These are phyloP conservation scores for Blastobotrys persicus DNA, from an alignment of 1,139 yeast species.

Conservation along the genomic window DNA sequence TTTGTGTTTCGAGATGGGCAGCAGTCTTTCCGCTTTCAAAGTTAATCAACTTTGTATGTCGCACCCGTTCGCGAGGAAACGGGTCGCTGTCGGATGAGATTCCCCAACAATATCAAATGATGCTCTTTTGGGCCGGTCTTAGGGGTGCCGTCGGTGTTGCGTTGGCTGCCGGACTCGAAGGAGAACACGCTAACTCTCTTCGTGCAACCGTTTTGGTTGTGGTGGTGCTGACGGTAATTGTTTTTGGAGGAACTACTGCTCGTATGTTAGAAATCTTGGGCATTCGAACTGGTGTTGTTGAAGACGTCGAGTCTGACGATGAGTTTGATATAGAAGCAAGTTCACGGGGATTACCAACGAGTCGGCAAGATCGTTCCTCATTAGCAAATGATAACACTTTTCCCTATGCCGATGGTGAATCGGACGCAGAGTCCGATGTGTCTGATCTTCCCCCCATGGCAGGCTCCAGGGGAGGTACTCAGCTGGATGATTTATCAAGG, in stretches of 20 bases:
- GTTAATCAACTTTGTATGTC: constrained; percentile 74
- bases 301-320: constrained; percentile 81
- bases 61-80: constrained; percentile 29
- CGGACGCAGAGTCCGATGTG: constrained; percentile 31
- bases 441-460: constrained; percentile 37
- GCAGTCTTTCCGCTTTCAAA: constrained; percentile 94
- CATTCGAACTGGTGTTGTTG: constrained; percentile 86
- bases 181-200: constrained; percentile 85
- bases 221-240: constrained; percentile 91
- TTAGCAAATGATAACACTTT: background rate
- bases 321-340: constrained; percentile 92
- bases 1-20: constrained; percentile 95
- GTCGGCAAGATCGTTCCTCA: constrained; percentile 1
- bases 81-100: constrained; percentile 77
- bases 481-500: constrained; percentile 21
- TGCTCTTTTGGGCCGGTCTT: constrained; percentile 99
- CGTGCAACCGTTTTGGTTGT: constrained; percentile 95
- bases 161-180: constrained; percentile 94
- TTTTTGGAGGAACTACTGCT: constrained; percentile 98
- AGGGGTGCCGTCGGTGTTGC: constrained; percentile 99
- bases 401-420: constrained; percentile 21
- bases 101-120: constrained; percentile 93
- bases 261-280: constrained; percentile 95
- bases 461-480: constrained; percentile 14
- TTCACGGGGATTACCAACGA: constrained; percentile 19